Base-by-base conservation (phyloP, 2,329 filamentous ascomycete species). In the Thielaviopsis populi region DNA sequence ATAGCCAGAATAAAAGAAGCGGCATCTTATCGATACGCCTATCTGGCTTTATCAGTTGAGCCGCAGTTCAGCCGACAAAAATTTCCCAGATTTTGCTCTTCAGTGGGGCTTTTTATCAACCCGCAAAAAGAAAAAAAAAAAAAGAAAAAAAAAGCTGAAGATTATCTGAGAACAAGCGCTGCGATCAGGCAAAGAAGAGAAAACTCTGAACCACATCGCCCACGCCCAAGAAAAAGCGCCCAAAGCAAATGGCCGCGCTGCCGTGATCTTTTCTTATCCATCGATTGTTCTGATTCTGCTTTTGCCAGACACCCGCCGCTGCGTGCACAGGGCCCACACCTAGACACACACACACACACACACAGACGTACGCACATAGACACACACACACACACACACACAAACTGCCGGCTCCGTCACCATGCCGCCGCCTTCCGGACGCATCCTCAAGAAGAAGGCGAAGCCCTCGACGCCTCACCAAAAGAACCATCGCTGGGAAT, bases 401-500 rank as follows among this genome's bases (percentile, higher is more conserved):
- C 46, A 27, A 24, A 50, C 5, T 22, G 13, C 15, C 17, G 30
- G 17, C 27, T n/a, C n/a, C n/a, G n/a, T n/a, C 59, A 59, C 27
- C n/a, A 80, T 74, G 67, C 86, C 86, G 83, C 79, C 81, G 69
- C 76, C 81, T 70, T 80, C 80, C 48, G 84, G 85, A 68, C 82
- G 83, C 71, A 86, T 88, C 71, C 76, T 80, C 70, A 87, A 88
- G 79, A 81, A 80, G 69, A 89, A 87, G 76, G 80, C 80, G 68
- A 90, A 88, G 72, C 80, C 81, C 67, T 80, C 81, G 68, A 95
- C 89, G 30, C 78, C 80, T 61, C 88, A 91, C 69, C 85, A 86
- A 67, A 91, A 89, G 72, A 87, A 89, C 62, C 89, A 96, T 75
- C 83, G 89, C 72, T 97, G 90, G 83, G 88, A 96, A 76, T 87